A percentile compares a stretch with the other conserved stretches of the same genome.
Conservation (phyloP, 2,329 filamentous ascomycete genomes). For the Sporothrix sp. region DNA sequence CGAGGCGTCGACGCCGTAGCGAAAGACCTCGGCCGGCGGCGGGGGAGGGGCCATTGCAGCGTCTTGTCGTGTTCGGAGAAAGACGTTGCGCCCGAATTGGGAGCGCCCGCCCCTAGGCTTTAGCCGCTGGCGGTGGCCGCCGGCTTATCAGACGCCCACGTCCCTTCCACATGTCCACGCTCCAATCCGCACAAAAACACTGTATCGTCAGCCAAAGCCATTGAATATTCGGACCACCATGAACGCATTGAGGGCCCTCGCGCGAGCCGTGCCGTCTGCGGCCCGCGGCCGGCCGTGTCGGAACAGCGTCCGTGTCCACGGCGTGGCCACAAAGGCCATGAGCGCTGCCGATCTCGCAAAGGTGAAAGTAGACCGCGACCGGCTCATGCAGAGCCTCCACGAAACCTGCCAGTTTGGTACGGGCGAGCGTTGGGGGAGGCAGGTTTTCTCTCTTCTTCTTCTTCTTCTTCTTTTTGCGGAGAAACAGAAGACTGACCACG, state of each 20-base stretch:
- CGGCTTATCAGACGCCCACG: no score
- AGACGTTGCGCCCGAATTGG: no score
- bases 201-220: no score
- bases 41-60: slow-evolving; percentile 4
- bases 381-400: slow-evolving; percentile 16
- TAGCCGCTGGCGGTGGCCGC: no score
- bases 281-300: not conserved
- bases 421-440: slow-evolving; percentile 59
- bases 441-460: no score
- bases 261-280: not conserved
- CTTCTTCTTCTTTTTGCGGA: no score
- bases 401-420: slow-evolving; percentile 16
- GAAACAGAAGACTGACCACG: no score
- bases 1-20: slow-evolving; percentile 19
- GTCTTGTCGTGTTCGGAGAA: not conserved
- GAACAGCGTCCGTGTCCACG: not conserved
- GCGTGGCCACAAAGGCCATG: slow-evolving; percentile 10
- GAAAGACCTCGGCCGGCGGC: slow-evolving; percentile 15
- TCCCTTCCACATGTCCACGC: no score
- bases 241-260: not conserved
- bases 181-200: no score
- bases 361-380: slow-evolving; percentile 10
- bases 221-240: not conserved
- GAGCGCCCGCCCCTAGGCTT: no score
- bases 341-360: slow-evolving; percentile 2